Base-by-base conservation (phyloP, 1,139 yeast genomes). In the Pichia terricola region DNA sequence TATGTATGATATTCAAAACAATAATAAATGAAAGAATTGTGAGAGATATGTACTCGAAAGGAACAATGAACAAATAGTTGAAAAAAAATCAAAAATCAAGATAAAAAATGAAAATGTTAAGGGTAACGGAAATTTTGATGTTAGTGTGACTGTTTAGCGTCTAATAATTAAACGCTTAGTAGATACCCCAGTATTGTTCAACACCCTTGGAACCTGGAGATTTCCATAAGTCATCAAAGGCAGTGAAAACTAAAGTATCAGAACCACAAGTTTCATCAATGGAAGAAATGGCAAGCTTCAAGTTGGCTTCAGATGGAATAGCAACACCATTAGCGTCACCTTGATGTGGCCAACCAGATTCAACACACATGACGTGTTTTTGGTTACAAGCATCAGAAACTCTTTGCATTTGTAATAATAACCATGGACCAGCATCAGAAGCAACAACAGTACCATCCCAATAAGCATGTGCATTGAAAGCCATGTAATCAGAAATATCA, bases 291-390 rank as follows among this genome's bases (percentile, higher is more conserved):
- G 89, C 88, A 45, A 75, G 62, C 36, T 67, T 54, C 65, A 81
- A 89, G 66, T 82, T 81, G 26, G 63, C 63, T 47, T 67, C 57
- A n/a, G 86, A 79, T 39, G 91, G 86, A 45, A 81, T 79, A 58
- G 87, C 83, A 50, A 64, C 69, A 62, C 87, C 87, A 58, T 68
- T 72, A 46, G 76, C 65, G 54, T 74, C 67, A 63, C 91, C 91
- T 57, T 73, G 62, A 40, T 82, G 75, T 58, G 94, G 94, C 91
- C 91, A 83, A 45, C 94, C 94, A 45, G 87, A 73, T 67, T 83
- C 94, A 42, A 84, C 76, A 56, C 82, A 77, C 55, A 80, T 64
- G 43, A 80, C 76, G 35, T 62, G 54, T 66, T 82, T 81, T 56
- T 75, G 73, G 56, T 77, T 77, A 71, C 91, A 83, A 43, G 79